Base-by-base conservation (phyloP, 768 basidiomycete species). In the Clitopilus hobsonii region DNA sequence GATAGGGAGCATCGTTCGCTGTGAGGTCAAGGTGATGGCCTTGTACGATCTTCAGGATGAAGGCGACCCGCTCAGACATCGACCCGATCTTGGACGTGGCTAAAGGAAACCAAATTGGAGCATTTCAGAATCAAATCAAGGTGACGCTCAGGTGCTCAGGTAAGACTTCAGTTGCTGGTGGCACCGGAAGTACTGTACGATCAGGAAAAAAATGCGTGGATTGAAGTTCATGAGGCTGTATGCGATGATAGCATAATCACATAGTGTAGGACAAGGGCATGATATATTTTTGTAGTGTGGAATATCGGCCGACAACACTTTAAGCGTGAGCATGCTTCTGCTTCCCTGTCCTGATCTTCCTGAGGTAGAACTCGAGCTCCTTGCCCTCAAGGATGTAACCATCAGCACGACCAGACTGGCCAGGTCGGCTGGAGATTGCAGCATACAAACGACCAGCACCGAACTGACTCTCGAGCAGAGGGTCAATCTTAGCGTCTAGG, bases 301-400 rank as follows among this genome's bases (percentile, higher is more conserved):
- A 55, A 41, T 32, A 56, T 47, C 54, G 45, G 7, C 30, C 30
- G 16, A 32, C 41, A 29, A 61, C 50, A 54, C 45, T 58, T 65
- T 63, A 77, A 65, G 78, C 74, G 61, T 79, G 75, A 38, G 87
- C 91, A 74, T 97, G 94, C 83, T 95, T 97, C 79, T 92, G 88
- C 82, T 97, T 97, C 70, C 90, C 88, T 60, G 89, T 82, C 74
- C 90, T 87, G 74, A 98, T 79, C 71, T 95, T 95, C 79, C 91
- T 85, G 67, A 94, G 74, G 80, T 96, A 97, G 79, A 98, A 97
- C 91, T 98, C 95, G 54, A 98, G 86, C 73, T 99, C 97, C 77
- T 92, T 94, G 68, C 97, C 97, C 80, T 99, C 97, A 53, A 99
- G 85, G 60, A 99, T 79, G 76, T 98, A 98, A 52, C 97, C 97